Base-by-base conservation (phyloP, 305 asterid species). In the Fraxinus dipetala region DNA sequence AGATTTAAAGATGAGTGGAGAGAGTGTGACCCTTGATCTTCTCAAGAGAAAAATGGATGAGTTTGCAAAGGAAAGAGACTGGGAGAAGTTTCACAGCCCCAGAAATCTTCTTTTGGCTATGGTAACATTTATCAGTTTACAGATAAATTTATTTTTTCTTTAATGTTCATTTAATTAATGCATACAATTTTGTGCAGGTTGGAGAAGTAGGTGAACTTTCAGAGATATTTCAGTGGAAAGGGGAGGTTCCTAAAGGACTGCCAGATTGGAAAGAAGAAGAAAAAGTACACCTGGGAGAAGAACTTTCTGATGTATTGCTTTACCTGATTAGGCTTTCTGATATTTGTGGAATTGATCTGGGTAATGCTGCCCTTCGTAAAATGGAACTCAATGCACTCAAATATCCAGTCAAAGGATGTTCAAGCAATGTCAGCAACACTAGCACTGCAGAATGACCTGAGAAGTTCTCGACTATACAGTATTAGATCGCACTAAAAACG, bases 191-290 rank as follows among this genome's bases (percentile, higher is more conserved):
- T 45, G 3, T 45, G 56, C 82, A 93, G 97, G 93, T 93, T 14
- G 95, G 97, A 13, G 98, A 93, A 87, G 90, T 92, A 8, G 97
- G 98, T 5, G 98, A 93, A 34, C 85, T 93, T 24, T 93, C 97
- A 0, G 98, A 93, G 72, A 92, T 93, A 86, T 93, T 93, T 76
- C 97, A 93, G 18, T 93, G 98, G 98, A 93, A 90, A 82, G 98
- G 98, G 22, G 98, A 93, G 84, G 98, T 93, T 1, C 88, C 88
- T 20, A 92, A 88, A 73, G 98, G 97, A 2, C 83, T 93, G 0
- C 92, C 95, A 0, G 93, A 86, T 38, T 93, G 98, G 98, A 89
- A 91, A 70, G 93, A 92, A 43, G 92, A 90, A 32, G 98, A 93
- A 77, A 93, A 89, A 75, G 40, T 36, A 18, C 98, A 93, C 72